Evolutionary conservation across 2,329 filamentous ascomycete species (phyloP).

Genomic region (Fusarium beomiforme): DNA sequence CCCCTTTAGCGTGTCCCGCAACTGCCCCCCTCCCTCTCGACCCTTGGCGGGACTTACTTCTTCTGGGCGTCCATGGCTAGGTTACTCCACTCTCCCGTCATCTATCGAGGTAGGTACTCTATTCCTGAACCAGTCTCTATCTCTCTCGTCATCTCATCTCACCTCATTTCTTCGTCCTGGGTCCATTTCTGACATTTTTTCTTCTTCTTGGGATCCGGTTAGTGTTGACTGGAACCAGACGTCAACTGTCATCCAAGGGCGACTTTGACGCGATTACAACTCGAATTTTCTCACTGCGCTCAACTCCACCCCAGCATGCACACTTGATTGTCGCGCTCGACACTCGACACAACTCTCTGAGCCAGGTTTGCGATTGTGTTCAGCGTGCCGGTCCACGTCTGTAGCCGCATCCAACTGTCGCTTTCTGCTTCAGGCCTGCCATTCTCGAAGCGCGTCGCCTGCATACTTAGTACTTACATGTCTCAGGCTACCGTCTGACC

Average conservation of each 20-base stretch:
- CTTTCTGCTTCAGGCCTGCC: conserved; percentile 19
- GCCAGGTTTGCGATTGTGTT: conserved; percentile 29
- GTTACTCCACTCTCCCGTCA: conserved; percentile 39
- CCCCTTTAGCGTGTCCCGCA: conserved; percentile 28
- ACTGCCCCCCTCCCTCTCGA: conserved; percentile 6
- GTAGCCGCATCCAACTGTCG: conserved; percentile 25
- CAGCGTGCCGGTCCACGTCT: conserved; percentile 33
- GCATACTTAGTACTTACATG: conserved; percentile 36
- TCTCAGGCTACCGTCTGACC: conserved; percentile 32
- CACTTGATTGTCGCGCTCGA: conserved; percentile 31
- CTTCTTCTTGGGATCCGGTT: background rate
- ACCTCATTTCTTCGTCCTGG: conserved; percentile 6
- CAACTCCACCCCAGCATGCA: conserved; percentile 34
- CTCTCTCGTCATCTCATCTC: conserved; percentile 25
- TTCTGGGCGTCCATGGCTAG: conserved; percentile 26
- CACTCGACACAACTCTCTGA: conserved; percentile 33
- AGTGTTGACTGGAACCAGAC: background rate
- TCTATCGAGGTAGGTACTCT: conserved; percentile 16
- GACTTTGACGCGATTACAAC: conserved; percentile 4
- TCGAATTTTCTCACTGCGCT: conserved; percentile 13
- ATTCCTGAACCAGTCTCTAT: conserved; percentile 15
- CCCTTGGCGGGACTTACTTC: conserved; percentile 30
- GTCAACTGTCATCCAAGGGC: background rate
- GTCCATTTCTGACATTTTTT: conserved; percentile 6
- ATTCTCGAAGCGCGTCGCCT: conserved; percentile 26